A percentile compares a stretch with the other conserved stretches of the same genome.
phyloP scores from a whole-genome alignment of 306 rosid species.

The Acacia melanoxylon region DNA sequence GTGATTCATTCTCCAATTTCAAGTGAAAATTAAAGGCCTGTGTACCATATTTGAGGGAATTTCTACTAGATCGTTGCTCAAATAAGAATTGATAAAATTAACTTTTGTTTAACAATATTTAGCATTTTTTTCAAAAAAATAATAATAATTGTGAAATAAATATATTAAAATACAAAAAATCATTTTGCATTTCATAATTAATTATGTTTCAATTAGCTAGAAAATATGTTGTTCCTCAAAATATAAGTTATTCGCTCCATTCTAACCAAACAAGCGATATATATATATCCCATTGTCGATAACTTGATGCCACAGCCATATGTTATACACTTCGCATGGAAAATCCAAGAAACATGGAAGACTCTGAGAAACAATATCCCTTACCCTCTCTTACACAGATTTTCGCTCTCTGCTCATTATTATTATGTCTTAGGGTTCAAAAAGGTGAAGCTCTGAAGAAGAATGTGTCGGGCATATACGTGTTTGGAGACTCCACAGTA shows the following conservation, averaged over 20 bases:
- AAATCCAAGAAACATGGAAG: slow-evolving; percentile 22
- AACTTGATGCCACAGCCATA: neutral
- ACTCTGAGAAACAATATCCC: neutral
- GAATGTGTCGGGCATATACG: slow-evolving; percentile 50
- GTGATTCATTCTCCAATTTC: neutral
- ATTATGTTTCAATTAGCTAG: neutral
- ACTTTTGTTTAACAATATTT: neutral
- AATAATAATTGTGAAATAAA: neutral
- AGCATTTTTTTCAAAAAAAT: neutral
- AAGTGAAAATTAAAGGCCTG: neutral
- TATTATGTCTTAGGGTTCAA: slow-evolving; percentile 1
- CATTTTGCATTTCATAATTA: neutral
- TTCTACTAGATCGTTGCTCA: neutral
- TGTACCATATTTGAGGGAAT: neutral
- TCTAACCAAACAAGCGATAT: neutral
- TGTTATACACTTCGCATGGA: neutral
- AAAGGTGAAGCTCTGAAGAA: slow-evolving; percentile 31
- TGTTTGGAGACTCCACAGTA: slow-evolving; percentile 85
- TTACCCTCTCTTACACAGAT: neutral
- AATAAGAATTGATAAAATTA: neutral
- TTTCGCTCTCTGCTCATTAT: slow-evolving; percentile 17
- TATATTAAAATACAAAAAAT: neutral
- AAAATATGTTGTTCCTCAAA: neutral
- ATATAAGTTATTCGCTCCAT: neutral
- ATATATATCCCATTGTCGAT: neutral